phyloP scores from a whole-genome alignment of 148 eudicot genomes.

The Vaccinium vitisidaea region DNA sequence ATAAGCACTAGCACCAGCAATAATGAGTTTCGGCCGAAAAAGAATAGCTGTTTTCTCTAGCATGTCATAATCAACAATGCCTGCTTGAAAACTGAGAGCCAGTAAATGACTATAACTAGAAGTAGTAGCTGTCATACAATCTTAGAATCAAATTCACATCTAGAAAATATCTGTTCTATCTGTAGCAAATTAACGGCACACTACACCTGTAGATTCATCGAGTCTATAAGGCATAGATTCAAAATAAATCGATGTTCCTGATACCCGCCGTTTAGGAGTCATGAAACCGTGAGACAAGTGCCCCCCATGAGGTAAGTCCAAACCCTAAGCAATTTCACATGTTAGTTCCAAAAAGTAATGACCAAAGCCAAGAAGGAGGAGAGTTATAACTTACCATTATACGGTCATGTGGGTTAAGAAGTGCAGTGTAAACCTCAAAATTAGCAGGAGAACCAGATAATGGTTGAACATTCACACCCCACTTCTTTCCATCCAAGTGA shows the following conservation, averaged over 20 bases:
- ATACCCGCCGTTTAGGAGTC: constrained; percentile 85
- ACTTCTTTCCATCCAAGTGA: constrained; percentile 61
- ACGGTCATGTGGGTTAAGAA: constrained; percentile 89
- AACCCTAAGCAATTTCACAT: constrained; percentile 42
- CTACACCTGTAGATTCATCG: constrained; percentile 69
- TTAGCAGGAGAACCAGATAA: constrained; percentile 93
- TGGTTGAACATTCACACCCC: constrained; percentile 99
- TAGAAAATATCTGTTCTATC: neutral
- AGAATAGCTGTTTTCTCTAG: constrained; percentile 85
- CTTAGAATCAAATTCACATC: neutral
- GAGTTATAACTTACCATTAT: constrained; percentile 56
- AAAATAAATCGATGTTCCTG: constrained; percentile 89
- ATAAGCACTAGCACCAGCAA: constrained; percentile 98
- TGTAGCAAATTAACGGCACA: neutral
- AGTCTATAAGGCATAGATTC: constrained; percentile 97
- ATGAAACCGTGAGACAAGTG: constrained; percentile 92
- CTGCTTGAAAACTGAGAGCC: constrained; percentile 25
- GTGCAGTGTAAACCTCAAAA: constrained; percentile 89
- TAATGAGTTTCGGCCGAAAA: constrained; percentile 83
- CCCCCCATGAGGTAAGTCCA: constrained; percentile 93
- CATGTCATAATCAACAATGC: constrained; percentile 89
- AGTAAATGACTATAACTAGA: too few relatives aligned
- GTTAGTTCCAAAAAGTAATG: constrained; percentile 7
- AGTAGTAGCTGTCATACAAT: neutral
- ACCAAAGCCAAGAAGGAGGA: neutral